Percentiles rank a stretch among this genome's conserved stretches.
phyloP scores from a whole-genome alignment of 2,329 filamentous ascomycete species.

The Hypoxylon sp. region DNA sequence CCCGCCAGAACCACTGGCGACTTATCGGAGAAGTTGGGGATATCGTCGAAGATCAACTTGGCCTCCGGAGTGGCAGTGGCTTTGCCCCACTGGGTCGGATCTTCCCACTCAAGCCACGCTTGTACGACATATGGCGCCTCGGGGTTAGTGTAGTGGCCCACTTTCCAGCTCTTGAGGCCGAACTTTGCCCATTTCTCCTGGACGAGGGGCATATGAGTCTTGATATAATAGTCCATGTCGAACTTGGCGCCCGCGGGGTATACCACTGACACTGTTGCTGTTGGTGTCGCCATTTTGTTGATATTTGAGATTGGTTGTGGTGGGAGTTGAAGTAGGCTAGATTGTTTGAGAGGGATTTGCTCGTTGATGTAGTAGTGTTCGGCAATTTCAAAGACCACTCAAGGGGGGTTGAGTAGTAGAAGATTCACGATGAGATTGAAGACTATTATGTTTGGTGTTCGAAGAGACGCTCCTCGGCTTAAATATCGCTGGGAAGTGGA shows the following conservation, averaged over 20 bases:
- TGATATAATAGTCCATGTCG: conserved; percentile 65
- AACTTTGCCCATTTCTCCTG: conserved; percentile 56
- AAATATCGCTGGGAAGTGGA: conserved; percentile 22
- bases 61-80: conserved; percentile 35
- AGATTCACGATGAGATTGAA: background rate
- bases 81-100: conserved; percentile 46
- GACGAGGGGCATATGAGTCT: conserved; percentile 63
- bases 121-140: conserved; percentile 50
- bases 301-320: background rate
- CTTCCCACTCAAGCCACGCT: conserved; percentile 54
- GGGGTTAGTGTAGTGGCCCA: conserved; percentile 50
- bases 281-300: conserved; percentile 38
- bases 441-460: background rate
- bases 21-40: conserved; percentile 55
- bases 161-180: conserved; percentile 59
- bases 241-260: conserved; percentile 63
- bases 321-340: background rate
- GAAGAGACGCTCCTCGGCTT: conserved; percentile 1
- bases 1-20: conserved; percentile 39
- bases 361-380: background rate
- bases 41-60: conserved; percentile 51
- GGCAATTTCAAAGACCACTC: background rate
- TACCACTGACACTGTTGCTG: conserved; percentile 52
- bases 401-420: background rate
- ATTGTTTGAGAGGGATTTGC: background rate